These are phyloP conservation scores for Halophytophthora polymorphica DNA, from an alignment of 352 stramenopile species.

Conservation along the genomic window DNA sequence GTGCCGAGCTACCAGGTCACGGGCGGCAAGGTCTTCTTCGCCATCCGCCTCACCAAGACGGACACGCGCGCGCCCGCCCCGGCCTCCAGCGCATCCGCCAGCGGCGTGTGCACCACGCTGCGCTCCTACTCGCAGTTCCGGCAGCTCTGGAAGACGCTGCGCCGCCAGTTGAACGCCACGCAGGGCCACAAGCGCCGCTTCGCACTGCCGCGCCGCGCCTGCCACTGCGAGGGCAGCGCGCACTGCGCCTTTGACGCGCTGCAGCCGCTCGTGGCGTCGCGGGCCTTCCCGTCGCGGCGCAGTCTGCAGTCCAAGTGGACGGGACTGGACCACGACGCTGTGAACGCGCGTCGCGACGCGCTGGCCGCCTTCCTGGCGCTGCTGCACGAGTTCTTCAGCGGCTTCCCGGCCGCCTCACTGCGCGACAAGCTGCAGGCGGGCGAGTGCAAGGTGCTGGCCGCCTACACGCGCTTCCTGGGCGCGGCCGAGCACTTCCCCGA, in stretches of 20 bases:
- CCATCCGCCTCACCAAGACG: slow-evolving; percentile 25
- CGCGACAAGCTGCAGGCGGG: slow-evolving; percentile 35
- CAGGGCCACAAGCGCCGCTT: background rate
- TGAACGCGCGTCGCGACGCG: slow-evolving; percentile 33
- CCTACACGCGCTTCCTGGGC: slow-evolving; percentile 52
- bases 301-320: slow-evolving; percentile 27
- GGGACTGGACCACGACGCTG: slow-evolving; percentile 20
- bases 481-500: slow-evolving; percentile 44
- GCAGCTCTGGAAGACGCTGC: slow-evolving; percentile 46
- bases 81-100: slow-evolving; percentile 10
- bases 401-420: slow-evolving; percentile 30
- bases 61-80: slow-evolving; percentile 18
- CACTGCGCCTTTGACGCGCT: slow-evolving; percentile 50
- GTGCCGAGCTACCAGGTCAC: slow-evolving; percentile 33
- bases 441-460: slow-evolving; percentile 39
- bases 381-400: slow-evolving; percentile 42
- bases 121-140: slow-evolving; percentile 63
- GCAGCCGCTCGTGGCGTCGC: slow-evolving; percentile 26
- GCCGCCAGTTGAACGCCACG: slow-evolving; percentile 12
- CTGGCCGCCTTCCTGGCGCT: slow-evolving; percentile 40
- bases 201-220: slow-evolving; percentile 13
- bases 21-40: slow-evolving; percentile 26
- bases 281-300: slow-evolving; percentile 38
- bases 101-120: slow-evolving; percentile 27
- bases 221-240: slow-evolving; percentile 23